Base-by-base conservation (phyloP, 352 stramenopile genomes). In the Phytophthora lateralis region DNA sequence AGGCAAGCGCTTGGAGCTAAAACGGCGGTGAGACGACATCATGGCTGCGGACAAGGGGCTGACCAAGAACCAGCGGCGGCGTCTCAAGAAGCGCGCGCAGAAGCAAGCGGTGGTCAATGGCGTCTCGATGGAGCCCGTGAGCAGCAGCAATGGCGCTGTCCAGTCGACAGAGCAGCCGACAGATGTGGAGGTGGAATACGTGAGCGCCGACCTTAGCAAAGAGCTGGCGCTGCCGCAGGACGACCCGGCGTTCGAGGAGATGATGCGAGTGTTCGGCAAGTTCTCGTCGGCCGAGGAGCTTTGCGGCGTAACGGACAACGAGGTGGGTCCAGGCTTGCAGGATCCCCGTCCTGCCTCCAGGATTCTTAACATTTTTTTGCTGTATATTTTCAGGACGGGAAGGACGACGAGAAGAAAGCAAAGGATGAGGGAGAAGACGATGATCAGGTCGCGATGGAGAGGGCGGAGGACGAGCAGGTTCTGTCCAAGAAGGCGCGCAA, bases 401-500 rank as follows among this genome's bases (percentile, higher is more conserved):
- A 63, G 27, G 68, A 69, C 4, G 63, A 64, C 10, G 55, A 69
- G n/a, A 66, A 73, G 45, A 55, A 65, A 49, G 38, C 55, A 26
- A 37, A 73, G 12, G 47, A 64, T 32, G 57, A 49, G 1, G 49
- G 66, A 17, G 60, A 39, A 42, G 53, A 57, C 4, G 69, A 71
- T 11, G 63, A 71, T 6, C 62, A 66, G 39, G 38, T 44, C 1
- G 56, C 63, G 8, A 69, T 81, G 12, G 48, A 73, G 6, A 55
- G 72, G 9, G 41, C 68, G 5, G 71, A 76, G 12, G 74, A 85
- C 34, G 66, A 87, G 46, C 73, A 75, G 47, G 37, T 61, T 21
- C 60, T 98, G 14, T 97, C 85, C 45, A 96, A 93, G 57, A 97
- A 98, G 54, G 92, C 98, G 69, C 80, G 92, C 51, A 98, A 98